A percentile compares a stretch with the other conserved stretches of the same genome.
Conservation (phyloP, 225 moss, liverwort and hornwort genomes). For the Marchantia paleacea region DNA sequence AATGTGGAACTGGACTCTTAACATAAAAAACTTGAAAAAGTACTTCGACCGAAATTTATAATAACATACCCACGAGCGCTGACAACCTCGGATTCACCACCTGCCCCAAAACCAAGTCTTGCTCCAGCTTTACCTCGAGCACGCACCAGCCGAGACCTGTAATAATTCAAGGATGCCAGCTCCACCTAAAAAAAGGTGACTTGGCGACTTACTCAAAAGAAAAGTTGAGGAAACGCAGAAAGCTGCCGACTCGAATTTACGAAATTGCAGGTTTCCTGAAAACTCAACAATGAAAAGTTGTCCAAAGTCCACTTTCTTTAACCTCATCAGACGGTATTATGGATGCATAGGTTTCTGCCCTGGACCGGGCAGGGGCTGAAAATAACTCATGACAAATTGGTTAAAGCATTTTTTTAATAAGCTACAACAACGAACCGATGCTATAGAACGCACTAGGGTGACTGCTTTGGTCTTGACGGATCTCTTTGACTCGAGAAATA, state of each 20-base stretch:
- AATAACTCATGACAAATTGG: too few relatives aligned
- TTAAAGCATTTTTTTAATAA: too few relatives aligned
- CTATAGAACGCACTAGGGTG: background rate
- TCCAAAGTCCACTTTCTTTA: too few relatives aligned
- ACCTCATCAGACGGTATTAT: too few relatives aligned
- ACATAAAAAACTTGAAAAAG: background rate
- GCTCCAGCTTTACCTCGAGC: constrained; percentile 63
- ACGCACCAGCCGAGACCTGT: constrained; percentile 76
- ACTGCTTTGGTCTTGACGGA: background rate
- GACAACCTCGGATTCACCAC: constrained; percentile 78
- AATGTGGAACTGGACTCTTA: background rate
- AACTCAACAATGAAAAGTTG: too few relatives aligned
- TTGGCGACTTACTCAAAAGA: background rate
- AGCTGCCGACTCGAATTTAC: background rate
- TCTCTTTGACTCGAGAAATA: background rate
- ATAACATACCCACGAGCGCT: constrained; percentile 85
- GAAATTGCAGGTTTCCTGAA: background rate
- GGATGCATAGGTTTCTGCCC: too few relatives aligned
- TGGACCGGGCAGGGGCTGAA: too few relatives aligned
- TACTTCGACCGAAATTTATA: background rate
- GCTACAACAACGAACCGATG: too few relatives aligned
- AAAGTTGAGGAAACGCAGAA: background rate
- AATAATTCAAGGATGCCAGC: constrained; percentile 73
- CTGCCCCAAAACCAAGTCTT: constrained; percentile 80
- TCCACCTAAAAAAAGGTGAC: constrained; percentile 54